Conservation (phyloP, 148 eudicot species). For the Talinum fruticosum region DNA sequence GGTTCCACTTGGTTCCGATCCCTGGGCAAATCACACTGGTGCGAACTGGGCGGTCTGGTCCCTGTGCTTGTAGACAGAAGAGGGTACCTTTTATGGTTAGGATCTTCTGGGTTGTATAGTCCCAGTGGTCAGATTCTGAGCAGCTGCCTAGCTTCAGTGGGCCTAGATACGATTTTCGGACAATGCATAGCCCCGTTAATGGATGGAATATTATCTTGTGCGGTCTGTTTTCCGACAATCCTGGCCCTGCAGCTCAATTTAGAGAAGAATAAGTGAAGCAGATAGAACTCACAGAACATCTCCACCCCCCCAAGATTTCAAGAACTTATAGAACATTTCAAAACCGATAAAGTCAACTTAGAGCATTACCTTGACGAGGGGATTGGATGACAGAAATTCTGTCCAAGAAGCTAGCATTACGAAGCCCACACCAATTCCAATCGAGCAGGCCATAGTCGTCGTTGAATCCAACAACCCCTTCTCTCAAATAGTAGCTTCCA, state of each 20-base stretch:
- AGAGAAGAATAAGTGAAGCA: too few relatives aligned
- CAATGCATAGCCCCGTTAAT: constrained; percentile 62
- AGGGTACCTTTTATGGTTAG: constrained; percentile 42
- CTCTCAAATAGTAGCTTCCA: constrained; percentile 76
- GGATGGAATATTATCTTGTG: constrained; percentile 76
- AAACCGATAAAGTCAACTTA: background rate
- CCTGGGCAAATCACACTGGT: constrained; percentile 39
- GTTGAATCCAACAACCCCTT: constrained; percentile 51
- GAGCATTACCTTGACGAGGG: constrained; percentile 61
- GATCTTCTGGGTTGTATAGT: constrained; percentile 41
- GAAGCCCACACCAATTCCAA: constrained; percentile 51
- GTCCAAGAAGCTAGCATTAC: constrained; percentile 57
- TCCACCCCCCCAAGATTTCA: background rate
- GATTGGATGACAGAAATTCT: constrained; percentile 56
- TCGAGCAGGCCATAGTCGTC: constrained; percentile 64
- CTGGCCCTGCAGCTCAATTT: constrained; percentile 59
- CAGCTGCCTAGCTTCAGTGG: constrained; percentile 61
- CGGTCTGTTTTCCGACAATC: constrained; percentile 17
- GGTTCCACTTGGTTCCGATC: constrained; percentile 49
- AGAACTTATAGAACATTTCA: background rate
- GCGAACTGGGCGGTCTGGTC: constrained; percentile 33
- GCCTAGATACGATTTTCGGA: constrained; percentile 28
- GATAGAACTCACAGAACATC: too few relatives aligned
- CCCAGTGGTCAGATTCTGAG: constrained; percentile 50
- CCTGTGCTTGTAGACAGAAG: constrained; percentile 55